These are phyloP conservation scores for Huiozyma naganishii DNA, from an alignment of 805 yeast species.

Conservation along the genomic window DNA sequence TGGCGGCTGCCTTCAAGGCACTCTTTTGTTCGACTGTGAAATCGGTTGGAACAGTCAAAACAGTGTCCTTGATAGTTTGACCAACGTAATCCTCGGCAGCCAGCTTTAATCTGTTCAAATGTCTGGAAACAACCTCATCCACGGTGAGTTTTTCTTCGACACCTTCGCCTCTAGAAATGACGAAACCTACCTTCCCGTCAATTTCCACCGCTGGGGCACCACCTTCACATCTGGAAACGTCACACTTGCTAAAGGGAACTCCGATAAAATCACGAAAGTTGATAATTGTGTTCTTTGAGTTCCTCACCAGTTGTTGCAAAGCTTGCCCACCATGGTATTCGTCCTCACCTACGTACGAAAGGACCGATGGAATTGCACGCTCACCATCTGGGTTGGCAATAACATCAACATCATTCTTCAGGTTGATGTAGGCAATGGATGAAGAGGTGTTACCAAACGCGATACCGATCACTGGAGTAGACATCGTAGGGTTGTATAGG, in stretches of 20 bases:
- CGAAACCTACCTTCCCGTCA: slow-evolving; percentile 61
- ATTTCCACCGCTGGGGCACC: slow-evolving; percentile 29
- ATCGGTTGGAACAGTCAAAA: slow-evolving; percentile 83
- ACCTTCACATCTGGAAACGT: slow-evolving; percentile 55
- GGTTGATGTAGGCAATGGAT: slow-evolving; percentile 90
- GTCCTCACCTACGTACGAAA: slow-evolving; percentile 86
- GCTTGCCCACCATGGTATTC: slow-evolving; percentile 98
- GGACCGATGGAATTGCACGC: slow-evolving; percentile 86
- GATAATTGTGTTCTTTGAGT: slow-evolving; percentile 73
- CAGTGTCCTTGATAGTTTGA: slow-evolving; percentile 65
- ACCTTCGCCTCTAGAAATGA: slow-evolving; percentile 39
- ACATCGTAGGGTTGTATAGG: slow-evolving; percentile 8
- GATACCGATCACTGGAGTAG: slow-evolving; percentile 70
- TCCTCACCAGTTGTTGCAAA: slow-evolving; percentile 80
- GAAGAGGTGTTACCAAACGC: slow-evolving; percentile 95
- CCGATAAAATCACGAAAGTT: slow-evolving; percentile 94
- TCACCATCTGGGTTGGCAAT: slow-evolving; percentile 99
- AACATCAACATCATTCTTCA: slow-evolving; percentile 71
- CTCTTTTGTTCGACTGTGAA: slow-evolving; percentile 64
- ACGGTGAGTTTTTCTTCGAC: slow-evolving; percentile 48
- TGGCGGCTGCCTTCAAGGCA: slow-evolving; percentile 50
- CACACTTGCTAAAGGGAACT: slow-evolving; percentile 55
- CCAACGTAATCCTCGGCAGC: slow-evolving; percentile 95
- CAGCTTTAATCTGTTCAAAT: slow-evolving; percentile 63
- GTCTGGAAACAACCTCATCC: slow-evolving; percentile 74